A percentile compares a stretch with the other conserved stretches of the same genome.
Evolutionary conservation across 495 filamentous ascomycete genomes (phyloP).

Genomic region (Annulohypoxylon moriforme): DNA sequence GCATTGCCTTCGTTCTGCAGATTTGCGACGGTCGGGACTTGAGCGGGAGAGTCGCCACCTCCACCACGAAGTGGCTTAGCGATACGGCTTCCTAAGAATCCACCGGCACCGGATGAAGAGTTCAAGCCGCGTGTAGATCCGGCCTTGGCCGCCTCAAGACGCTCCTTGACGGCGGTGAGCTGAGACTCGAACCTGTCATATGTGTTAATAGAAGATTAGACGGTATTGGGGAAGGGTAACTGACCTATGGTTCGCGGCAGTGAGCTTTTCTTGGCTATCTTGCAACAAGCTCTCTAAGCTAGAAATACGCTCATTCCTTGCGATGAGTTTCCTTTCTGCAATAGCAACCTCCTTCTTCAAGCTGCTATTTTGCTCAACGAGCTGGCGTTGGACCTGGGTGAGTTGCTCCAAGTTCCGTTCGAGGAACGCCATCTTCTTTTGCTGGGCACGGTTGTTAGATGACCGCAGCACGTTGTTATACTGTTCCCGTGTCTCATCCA

Average conservation of each 20-base stretch:
- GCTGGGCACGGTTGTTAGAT: constrained; percentile 96
- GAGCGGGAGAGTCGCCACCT: constrained; percentile 64
- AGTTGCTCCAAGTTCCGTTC: constrained; percentile 98
- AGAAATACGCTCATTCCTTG: constrained; percentile 94
- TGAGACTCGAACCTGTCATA: constrained; percentile 88
- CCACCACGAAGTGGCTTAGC: constrained; percentile 97
- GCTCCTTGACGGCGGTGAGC: constrained; percentile 96
- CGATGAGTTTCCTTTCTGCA: constrained; percentile 95
- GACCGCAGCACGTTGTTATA: constrained; percentile 97
- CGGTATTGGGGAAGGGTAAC: constrained; percentile 46
- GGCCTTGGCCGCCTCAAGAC: constrained; percentile 92
- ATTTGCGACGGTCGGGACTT: constrained; percentile 64
- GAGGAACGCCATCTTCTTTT: constrained; percentile 99
- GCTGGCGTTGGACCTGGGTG: constrained; percentile 94
- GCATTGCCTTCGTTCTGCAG: constrained; percentile 62
- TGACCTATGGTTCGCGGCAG: constrained; percentile 93
- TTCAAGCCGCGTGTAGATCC: constrained; percentile 85
- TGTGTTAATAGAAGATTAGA: constrained; percentile 27
- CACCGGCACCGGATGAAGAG: constrained; percentile 66
- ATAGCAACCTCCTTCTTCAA: constrained; percentile 99
- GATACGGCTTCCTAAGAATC: constrained; percentile 84
- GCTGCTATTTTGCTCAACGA: constrained; percentile 95
- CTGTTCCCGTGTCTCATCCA: constrained; percentile 97
- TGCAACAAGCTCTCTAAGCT: constrained; percentile 90
- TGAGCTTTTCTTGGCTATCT: constrained; percentile 97